A percentile compares a stretch with the other conserved stretches of the same genome.
Conservation (phyloP, 2,329 filamentous ascomycete species). For the Aphanoascus verrucosus region DNA sequence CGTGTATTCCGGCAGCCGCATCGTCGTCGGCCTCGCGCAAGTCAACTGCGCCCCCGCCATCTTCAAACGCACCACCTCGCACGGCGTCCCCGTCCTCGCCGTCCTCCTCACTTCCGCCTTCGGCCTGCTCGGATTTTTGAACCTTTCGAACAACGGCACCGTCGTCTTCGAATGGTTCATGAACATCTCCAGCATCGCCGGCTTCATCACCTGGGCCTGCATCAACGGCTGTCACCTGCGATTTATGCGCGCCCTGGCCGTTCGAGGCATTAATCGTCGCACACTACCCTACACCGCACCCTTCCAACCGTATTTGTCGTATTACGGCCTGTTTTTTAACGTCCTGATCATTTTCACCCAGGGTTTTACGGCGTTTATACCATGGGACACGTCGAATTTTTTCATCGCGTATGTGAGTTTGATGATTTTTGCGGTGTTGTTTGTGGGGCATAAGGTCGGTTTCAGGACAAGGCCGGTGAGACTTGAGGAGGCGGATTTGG, state of each 20-base stretch:
- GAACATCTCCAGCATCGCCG: conserved; percentile 28
- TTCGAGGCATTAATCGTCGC: conserved; percentile 47
- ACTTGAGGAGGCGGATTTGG: conserved; percentile 34
- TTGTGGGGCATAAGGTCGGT: conserved; percentile 48
- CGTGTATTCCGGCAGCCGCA: conserved; percentile 46
- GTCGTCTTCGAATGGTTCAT: conserved; percentile 44
- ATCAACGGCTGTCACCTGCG: conserved; percentile 48
- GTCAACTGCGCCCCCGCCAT: conserved; percentile 36
- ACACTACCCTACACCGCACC: conserved; percentile 52
- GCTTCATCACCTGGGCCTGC: conserved; percentile 30
- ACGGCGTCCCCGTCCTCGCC: conserved; percentile 37
- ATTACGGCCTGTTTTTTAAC: conserved; percentile 57
- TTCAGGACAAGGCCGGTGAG: conserved; percentile 30
- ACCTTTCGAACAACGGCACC: conserved; percentile 51
- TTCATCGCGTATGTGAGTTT: conserved; percentile 56
- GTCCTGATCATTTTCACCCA: conserved; percentile 55
- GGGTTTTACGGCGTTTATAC: conserved; percentile 58
- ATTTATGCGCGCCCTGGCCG: conserved; percentile 51
- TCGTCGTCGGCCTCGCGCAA: conserved; percentile 55
- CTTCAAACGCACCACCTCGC: conserved; percentile 33
- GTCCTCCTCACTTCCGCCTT: conserved; percentile 41
- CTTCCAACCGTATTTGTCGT: conserved; percentile 54
- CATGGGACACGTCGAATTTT: conserved; percentile 51
- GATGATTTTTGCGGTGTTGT: conserved; percentile 52
- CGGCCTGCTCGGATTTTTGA: conserved; percentile 59